These are phyloP conservation scores for Neostapfia colusana DNA, from an alignment of 176 grass and related monocot genomes.

Conservation along the genomic window DNA sequence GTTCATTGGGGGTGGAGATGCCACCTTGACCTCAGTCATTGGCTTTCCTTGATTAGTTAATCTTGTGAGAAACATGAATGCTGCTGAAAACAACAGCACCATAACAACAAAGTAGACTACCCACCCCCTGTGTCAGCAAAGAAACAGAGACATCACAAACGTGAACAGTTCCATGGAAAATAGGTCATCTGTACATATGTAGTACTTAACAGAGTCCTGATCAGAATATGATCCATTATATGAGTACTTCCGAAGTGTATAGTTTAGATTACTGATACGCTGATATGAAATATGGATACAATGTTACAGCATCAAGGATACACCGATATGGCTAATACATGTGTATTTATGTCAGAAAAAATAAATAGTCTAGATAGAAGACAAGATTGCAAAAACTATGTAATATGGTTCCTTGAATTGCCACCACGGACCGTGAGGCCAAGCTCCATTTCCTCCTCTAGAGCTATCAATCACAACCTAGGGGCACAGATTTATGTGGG, in stretches of 20 bases:
- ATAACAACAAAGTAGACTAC: constrained; percentile 59
- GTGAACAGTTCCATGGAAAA: not conserved
- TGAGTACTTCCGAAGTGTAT: constrained; percentile 15
- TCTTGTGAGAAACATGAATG: constrained; percentile 86
- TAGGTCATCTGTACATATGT: not conserved
- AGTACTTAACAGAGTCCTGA: not conserved
- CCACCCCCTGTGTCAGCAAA: constrained; percentile 71
- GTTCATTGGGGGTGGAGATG: constrained; percentile 79
- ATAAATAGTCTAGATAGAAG: too few relatives aligned
- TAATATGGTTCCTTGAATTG: not conserved
- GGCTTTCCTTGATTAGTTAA: constrained; percentile 71
- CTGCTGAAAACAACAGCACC: constrained; percentile 70
- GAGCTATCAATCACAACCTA: too few relatives aligned
- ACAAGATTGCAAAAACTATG: not conserved
- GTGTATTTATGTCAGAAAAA: too few relatives aligned
- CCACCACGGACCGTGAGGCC: too few relatives aligned
- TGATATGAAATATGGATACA: not conserved
- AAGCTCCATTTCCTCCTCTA: too few relatives aligned
- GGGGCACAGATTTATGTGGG: too few relatives aligned
- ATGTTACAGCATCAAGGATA: too few relatives aligned
- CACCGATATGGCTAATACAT: too few relatives aligned
- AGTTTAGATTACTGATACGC: constrained; percentile 13
- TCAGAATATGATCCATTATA: constrained; percentile 16
- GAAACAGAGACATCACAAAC: constrained; percentile 34
- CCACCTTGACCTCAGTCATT: constrained; percentile 74